Evolutionary conservation across 2,329 filamentous ascomycete genomes (phyloP).

Genomic region (Beauveria brongniartii): DNA sequence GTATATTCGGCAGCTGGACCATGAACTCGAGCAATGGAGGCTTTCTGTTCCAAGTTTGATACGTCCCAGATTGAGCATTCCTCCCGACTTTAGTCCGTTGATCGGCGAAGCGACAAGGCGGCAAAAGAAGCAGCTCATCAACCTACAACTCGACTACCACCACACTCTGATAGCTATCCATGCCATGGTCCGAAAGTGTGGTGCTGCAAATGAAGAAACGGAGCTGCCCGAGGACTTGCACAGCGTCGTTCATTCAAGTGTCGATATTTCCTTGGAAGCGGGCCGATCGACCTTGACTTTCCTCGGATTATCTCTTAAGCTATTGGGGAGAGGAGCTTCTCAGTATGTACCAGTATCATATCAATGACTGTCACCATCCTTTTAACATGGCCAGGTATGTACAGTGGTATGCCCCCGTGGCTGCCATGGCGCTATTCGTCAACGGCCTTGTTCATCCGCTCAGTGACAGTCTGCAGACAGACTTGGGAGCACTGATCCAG

Average conservation of each 20-base stretch:
- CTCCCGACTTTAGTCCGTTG: neutral
- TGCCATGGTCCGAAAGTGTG: constrained; percentile 16
- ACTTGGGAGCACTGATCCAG: constrained; percentile 16
- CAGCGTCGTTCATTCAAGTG: constrained; percentile 17
- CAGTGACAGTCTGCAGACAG: neutral
- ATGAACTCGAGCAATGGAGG: constrained; percentile 26
- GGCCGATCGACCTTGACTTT: constrained; percentile 16
- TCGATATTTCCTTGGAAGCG: constrained; percentile 17
- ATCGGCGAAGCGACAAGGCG: neutral
- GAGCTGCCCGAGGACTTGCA: constrained; percentile 16
- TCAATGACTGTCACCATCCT: neutral
- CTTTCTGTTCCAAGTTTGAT: constrained; percentile 16
- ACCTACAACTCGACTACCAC: constrained; percentile 16
- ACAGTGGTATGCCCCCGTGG: constrained; percentile 4
- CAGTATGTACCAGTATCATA: neutral
- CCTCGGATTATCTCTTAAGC: neutral
- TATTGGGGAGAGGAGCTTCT: neutral
- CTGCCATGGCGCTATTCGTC: constrained; percentile 13
- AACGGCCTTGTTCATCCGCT: constrained; percentile 11
- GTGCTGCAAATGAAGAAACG: constrained; percentile 3
- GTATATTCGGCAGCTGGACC: constrained; percentile 21
- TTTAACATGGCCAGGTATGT: constrained; percentile 5
- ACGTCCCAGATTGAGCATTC: constrained; percentile 4
- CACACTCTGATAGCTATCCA: constrained; percentile 15
- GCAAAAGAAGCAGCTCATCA: neutral